A percentile compares a stretch with the other conserved stretches of the same genome.
Evolutionary conservation across 2,329 filamentous ascomycete genomes (phyloP).

Genomic region (Pseudogymnoascus sp.): DNA sequence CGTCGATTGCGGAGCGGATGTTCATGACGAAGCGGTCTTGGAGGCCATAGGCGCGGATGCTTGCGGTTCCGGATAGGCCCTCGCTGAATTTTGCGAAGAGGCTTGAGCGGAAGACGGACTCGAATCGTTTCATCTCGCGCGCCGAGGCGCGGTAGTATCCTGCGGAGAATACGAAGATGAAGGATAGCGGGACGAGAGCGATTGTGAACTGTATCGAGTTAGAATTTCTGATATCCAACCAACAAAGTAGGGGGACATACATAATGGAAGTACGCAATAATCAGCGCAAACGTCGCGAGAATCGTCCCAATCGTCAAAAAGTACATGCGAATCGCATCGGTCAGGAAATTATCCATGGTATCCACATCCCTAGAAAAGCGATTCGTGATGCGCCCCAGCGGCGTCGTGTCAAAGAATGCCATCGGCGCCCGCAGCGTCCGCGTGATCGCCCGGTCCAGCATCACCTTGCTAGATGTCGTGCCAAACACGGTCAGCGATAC

Average conservation of each 20-base stretch:
- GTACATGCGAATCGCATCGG: constrained; percentile 88
- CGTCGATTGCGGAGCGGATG: constrained; percentile 67
- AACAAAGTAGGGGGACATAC: not conserved
- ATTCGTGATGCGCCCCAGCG: constrained; percentile 89
- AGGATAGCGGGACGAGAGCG: constrained; percentile 58
- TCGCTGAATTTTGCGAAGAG: constrained; percentile 92
- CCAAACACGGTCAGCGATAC: constrained; percentile 69
- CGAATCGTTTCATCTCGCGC: constrained; percentile 89
- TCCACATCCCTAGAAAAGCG: constrained; percentile 93
- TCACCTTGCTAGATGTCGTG: constrained; percentile 71
- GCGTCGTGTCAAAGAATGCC: constrained; percentile 97
- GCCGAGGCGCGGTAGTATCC: constrained; percentile 87
- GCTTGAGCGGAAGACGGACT: constrained; percentile 75
- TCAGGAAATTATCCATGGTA: constrained; percentile 89
- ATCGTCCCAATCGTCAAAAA: constrained; percentile 79
- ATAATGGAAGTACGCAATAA: constrained; percentile 93
- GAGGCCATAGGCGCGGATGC: constrained; percentile 83
- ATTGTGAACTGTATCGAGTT: constrained; percentile 39
- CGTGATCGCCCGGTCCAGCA: constrained; percentile 73
- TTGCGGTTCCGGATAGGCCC: constrained; percentile 73
- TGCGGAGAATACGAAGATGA: constrained; percentile 74
- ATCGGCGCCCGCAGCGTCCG: constrained; percentile 66
- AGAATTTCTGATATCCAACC: not conserved
- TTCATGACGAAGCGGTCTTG: constrained; percentile 64
- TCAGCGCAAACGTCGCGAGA: constrained; percentile 73